Evolutionary conservation across 805 yeast species (phyloP).

Genomic region (Zygotorulaspora florentina): DNA sequence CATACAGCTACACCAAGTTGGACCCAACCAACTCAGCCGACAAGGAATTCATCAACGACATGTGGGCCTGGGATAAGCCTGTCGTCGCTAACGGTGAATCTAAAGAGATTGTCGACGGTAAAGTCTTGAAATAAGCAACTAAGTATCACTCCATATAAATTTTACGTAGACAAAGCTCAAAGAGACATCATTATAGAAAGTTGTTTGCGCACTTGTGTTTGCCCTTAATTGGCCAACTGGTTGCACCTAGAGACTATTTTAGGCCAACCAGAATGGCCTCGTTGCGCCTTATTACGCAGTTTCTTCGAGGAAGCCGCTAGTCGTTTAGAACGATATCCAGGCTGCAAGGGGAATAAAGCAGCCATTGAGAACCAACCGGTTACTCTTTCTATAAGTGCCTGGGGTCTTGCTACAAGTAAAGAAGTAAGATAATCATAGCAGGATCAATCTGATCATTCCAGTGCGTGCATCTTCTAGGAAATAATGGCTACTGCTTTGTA

Average conservation of each 20-base stretch:
- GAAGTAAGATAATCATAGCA: constrained; percentile 1
- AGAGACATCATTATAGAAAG: too few species aligned
- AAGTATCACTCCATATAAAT: neutral
- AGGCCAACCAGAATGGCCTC: too few species aligned
- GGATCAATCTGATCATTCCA: constrained; percentile 37
- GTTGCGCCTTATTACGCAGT: too few species aligned
- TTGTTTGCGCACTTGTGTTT: too few species aligned
- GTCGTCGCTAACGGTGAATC: constrained; percentile 71
- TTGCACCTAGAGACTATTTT: neutral
- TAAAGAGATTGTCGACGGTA: constrained; percentile 94
- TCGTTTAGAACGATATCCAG: neutral
- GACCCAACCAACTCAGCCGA: constrained; percentile 75
- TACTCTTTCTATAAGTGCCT: neutral
- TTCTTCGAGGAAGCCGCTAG: neutral
- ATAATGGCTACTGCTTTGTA: constrained; percentile 31
- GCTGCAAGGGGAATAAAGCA: constrained; percentile 11
- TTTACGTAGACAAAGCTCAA: neutral
- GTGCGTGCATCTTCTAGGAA: neutral
- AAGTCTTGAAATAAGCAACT: constrained; percentile 73
- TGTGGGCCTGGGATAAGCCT: constrained; percentile 99
- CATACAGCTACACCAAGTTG: constrained; percentile 77
- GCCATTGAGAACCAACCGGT: constrained; percentile 7
- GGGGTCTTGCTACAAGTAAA: too few species aligned
- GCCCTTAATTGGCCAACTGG: too few species aligned
- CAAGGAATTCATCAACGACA: constrained; percentile 78